Conservation (phyloP, 495 filamentous ascomycete species). For the Corynascus novoguineensis region DNA sequence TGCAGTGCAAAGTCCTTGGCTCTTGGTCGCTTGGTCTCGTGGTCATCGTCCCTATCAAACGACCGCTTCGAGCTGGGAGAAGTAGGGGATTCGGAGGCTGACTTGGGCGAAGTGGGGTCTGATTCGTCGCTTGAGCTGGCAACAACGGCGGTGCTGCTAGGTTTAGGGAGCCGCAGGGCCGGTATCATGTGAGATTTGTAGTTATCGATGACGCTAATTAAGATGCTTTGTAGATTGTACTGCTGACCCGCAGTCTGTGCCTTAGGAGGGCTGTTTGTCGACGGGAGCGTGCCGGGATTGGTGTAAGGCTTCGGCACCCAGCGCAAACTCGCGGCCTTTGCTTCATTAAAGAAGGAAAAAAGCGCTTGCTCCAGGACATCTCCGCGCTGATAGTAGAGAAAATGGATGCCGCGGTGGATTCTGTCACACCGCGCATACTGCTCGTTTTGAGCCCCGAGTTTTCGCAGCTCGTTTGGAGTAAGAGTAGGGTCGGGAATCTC, state of each 20-base stretch:
- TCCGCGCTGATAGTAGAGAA: conserved; percentile 17
- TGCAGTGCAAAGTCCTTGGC: not conserved
- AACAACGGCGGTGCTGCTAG: not conserved
- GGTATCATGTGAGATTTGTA: not conserved
- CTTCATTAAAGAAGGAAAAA: conserved; percentile 18
- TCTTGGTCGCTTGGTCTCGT: conserved; percentile 12
- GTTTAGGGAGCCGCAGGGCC: not conserved
- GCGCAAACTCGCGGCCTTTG: conserved; percentile 14
- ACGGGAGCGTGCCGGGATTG: conserved; percentile 14
- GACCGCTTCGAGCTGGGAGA: conserved; percentile 16
- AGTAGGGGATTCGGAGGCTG: not conserved
- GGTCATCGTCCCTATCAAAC: conserved; percentile 5
- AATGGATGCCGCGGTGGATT: conserved; percentile 18
- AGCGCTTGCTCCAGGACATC: conserved; percentile 12
- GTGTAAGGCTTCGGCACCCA: conserved; percentile 22
- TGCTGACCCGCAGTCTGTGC: conserved; percentile 15
- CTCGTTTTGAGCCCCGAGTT: conserved; percentile 12
- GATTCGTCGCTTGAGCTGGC: not conserved
- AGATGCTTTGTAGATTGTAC: conserved; percentile 16
- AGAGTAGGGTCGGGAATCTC: conserved; percentile 18
- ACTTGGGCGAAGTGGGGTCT: not conserved
- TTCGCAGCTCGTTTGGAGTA: conserved; percentile 14
- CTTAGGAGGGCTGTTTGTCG: conserved; percentile 3
- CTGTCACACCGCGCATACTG: conserved; percentile 10
- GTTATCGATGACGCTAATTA: conserved; percentile 14